These are phyloP conservation scores for Arxiozyma slooffiae DNA, from an alignment of 1,139 yeast species.

Conservation along the genomic window DNA sequence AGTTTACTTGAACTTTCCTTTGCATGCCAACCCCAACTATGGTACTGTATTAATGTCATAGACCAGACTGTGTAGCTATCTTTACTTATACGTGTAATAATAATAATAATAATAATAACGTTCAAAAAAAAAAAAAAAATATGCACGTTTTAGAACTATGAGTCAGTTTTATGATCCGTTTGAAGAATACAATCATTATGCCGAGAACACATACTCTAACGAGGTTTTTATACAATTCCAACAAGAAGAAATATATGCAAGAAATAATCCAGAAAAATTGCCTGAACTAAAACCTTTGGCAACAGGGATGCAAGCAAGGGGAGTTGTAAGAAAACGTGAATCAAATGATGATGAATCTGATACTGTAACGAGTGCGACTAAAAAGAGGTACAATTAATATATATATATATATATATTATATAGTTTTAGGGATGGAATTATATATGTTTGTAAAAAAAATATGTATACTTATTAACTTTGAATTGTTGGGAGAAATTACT, in stretches of 20 bases:
- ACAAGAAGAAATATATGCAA: conserved; percentile 8
- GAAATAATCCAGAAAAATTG: conserved; percentile 7
- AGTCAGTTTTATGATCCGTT: conserved; percentile 1
- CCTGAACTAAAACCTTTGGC: conserved; percentile 9
- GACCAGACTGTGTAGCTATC: too few species aligned
- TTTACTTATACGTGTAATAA: neutral
- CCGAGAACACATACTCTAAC: neutral
- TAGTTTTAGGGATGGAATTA: neutral
- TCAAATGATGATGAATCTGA: neutral
- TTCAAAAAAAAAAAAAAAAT: too few species aligned
- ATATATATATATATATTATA: neutral
- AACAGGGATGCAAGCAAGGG: neutral
- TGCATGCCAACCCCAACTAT: too few species aligned
- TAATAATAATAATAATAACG: neutral
- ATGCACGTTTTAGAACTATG: neutral
- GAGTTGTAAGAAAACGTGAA: conserved; percentile 3
- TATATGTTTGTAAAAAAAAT: neutral
- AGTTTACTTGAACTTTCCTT: too few species aligned
- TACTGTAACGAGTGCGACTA: neutral
- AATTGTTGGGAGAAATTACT: neutral
- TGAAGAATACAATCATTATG: conserved; percentile 1
- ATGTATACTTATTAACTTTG: neutral
- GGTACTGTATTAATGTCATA: too few species aligned
- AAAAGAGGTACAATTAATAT: neutral
- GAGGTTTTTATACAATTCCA: conserved; percentile 3